Conservation (phyloP, 495 filamentous ascomycete genomes). For the Aspergillus cavernicola region DNA sequence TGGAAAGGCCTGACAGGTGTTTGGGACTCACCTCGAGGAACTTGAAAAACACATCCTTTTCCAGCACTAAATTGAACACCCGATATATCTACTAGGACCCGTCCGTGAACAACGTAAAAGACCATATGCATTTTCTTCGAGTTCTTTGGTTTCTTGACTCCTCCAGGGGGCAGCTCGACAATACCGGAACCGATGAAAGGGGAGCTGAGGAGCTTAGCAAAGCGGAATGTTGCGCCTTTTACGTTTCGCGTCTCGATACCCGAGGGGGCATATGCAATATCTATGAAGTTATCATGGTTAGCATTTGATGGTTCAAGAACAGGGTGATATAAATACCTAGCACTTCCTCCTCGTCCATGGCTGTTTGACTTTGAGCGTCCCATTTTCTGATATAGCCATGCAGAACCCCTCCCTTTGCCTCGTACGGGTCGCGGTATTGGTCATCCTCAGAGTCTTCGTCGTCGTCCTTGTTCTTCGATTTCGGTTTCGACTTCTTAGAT, state of each 20-base stretch:
- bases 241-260: conserved; percentile 75
- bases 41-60: conserved; percentile 85
- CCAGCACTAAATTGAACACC: conserved; percentile 79
- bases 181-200: conserved; percentile 85
- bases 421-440: conserved; percentile 53
- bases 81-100: conserved; percentile 67
- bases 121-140: conserved; percentile 91
- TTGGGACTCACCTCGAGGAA: conserved; percentile 74
- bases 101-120: conserved; percentile 81
- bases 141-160: conserved; percentile 83
- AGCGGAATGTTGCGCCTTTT: conserved; percentile 69
- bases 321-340: conserved; percentile 38
- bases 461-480: conserved; percentile 32
- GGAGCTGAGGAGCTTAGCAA: conserved; percentile 79
- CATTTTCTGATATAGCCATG: conserved; percentile 55
- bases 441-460: conserved; percentile 48
- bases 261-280: conserved; percentile 71
- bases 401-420: conserved; percentile 55
- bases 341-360: conserved; percentile 54
- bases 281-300: conserved; percentile 29
- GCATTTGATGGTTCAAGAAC: background rate
- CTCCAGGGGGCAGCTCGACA: conserved; percentile 78
- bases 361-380: conserved; percentile 49
- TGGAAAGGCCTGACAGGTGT: background rate
- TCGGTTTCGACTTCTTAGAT: conserved; percentile 35